These are phyloP conservation scores for Spraguea lophii DNA, from an alignment of 371 early-diverging fungal species.

Conservation along the genomic window DNA sequence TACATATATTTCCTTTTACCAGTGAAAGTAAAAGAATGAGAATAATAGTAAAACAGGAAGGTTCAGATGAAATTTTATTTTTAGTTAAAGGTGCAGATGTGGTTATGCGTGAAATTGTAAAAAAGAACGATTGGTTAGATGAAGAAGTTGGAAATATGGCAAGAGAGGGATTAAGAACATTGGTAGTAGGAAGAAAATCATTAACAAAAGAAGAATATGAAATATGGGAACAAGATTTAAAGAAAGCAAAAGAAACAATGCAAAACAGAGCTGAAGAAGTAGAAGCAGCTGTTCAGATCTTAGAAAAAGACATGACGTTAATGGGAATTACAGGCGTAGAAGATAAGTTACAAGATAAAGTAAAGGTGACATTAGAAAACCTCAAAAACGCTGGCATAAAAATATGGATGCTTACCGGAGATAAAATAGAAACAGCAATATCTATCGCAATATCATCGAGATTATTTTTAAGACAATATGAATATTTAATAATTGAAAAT, in stretches of 20 bases:
- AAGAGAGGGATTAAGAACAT: conserved; percentile 81
- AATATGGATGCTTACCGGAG: conserved; percentile 98
- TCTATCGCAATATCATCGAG: conserved; percentile 77
- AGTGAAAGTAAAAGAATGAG: conserved; percentile 96
- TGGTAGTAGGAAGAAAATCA: conserved; percentile 70
- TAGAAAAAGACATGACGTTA: conserved; percentile 69
- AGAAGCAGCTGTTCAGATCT: conserved; percentile 51
- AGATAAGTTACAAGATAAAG: conserved; percentile 83
- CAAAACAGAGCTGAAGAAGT: conserved; percentile 54
- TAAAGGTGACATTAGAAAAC: conserved; percentile 66
- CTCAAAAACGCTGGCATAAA: conserved; percentile 80
- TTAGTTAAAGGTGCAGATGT: conserved; percentile 90
- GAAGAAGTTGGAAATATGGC: conserved; percentile 97
- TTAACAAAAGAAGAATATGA: conserved; percentile 51
- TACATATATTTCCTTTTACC: conserved; percentile 83
- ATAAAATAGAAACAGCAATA: conserved; percentile 97
- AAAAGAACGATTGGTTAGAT: conserved; percentile 84
- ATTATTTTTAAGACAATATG: conserved; percentile 53
- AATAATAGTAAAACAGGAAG: conserved; percentile 59
- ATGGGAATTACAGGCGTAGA: conserved; percentile 95
- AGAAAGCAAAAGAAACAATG: conserved; percentile 53
- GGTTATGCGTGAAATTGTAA: conserved; percentile 71
- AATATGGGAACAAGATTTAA: conserved; percentile 51
- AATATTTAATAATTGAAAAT: conserved; percentile 24
- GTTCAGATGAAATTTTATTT: conserved; percentile 53